Evolutionary conservation across 768 basidiomycete genomes (phyloP).

Genomic region (Tricholoma terreum): DNA sequence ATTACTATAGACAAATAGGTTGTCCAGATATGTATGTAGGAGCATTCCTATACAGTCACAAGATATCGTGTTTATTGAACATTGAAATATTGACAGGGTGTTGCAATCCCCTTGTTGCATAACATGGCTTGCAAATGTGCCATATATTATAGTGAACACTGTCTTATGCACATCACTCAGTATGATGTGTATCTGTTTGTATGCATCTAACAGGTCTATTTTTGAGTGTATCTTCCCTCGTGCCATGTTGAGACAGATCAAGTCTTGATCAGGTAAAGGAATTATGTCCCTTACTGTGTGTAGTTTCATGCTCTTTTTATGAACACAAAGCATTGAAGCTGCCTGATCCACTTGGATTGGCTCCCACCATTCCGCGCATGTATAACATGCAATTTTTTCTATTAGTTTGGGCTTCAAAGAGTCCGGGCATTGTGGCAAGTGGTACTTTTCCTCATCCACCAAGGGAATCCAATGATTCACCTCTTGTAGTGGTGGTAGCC

Average conservation of each 20-base stretch:
- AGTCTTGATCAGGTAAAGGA: background rate
- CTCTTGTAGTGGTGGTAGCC: background rate
- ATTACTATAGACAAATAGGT: constrained; percentile 32
- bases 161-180: constrained; percentile 8
- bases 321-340: background rate
- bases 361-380: background rate
- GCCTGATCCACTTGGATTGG: background rate
- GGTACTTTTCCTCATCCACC: background rate
- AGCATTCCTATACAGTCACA: constrained; percentile 22
- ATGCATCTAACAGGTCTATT: background rate
- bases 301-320: background rate
- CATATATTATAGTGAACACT: constrained; percentile 16
- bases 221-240: no score
- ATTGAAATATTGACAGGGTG: constrained; percentile 28
- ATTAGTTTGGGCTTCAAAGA: background rate
- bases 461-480: background rate
- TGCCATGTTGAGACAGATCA: background rate
- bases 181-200: background rate
- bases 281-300: background rate
- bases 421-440: background rate
- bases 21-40: constrained; percentile 34
- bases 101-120: constrained; percentile 29
- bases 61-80: constrained; percentile 31
- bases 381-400: background rate
- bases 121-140: constrained; percentile 4